Evolutionary conservation across 2,329 filamentous ascomycete species (phyloP), one percentile per base, ranked within the genome.

Genomic region (Colletotrichum lupini): DNA sequence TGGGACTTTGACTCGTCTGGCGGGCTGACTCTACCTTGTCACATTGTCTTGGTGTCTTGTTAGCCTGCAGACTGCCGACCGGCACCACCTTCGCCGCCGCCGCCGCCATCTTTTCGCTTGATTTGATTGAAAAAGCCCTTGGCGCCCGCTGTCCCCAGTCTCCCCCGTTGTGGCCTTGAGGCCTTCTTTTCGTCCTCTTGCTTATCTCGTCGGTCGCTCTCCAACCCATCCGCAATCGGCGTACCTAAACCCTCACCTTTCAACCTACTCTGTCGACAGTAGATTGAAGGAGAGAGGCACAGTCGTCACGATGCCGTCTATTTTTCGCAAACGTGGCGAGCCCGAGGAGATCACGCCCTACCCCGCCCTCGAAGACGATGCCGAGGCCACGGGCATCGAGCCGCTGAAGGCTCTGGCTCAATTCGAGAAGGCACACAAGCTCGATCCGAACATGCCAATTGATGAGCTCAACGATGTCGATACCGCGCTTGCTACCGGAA

Each of bases 361-460:
- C 61, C 79, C 83, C 35, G 83, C 82, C 24, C 81, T 82, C 46
- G 74, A 81, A 63, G 83, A 84, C 71, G 78, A 78, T 61, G 82
- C 82, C 64, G 83, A 83, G 67, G 79, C 82, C 53, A 83, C 83
- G 24, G 82, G 83, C 65, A 77, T 85, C 74, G 82, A 86, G 67
- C 81, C 82, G 57, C 80, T 87, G 68, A 82, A 82, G 74, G 82
- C 85, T 73, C 84, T 92, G 68, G 87, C 86, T 77, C 84, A 88
- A 68, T 88, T 92, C 78, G 88, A 91, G 77, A 87, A 87, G 77
- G 85, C 88, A 73, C 91, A 92, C 80, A 87, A 88, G 76, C 88
- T 91, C 81, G 91, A 93, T 75, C 90, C 90, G 52, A 92, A 93
- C 77, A 80, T 93, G 75, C 89, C 90, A n/a, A 84, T 91, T 73